Evolutionary conservation across 768 basidiomycete genomes (phyloP), one percentile per base, ranked within the genome.

Genomic region (Udeniomyces megalosporus): DNA sequence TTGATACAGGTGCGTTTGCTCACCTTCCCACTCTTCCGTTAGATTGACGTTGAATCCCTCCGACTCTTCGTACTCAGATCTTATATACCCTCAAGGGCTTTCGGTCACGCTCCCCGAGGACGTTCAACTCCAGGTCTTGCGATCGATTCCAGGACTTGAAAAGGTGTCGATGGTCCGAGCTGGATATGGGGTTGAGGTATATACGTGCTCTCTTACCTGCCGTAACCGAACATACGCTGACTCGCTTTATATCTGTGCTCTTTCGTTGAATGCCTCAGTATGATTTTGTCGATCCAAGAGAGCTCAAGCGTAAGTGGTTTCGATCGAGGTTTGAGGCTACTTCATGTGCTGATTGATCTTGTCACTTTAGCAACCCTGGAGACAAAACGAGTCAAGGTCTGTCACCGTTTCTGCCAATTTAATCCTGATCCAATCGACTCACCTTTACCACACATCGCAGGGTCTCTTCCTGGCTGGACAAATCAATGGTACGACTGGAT

Each of bases 401-500:
- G 65, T 58, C 1, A 0, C 17, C 20, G 51, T 17, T 45, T 24
- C 32, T 20, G n/a, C n/a, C n/a, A n/a, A n/a, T n/a, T n/a, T n/a
- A n/a, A n/a, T n/a, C 14, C 4, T 7, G 47, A 48, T 48, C 14
- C 14, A 26, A 48, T n/a, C 14, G 7, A 8, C 7, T 11, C 50
- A 52, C 58, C 6, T 24, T 26, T 32, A 8, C 47, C 26, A 5
- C 29, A 8, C 14, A 20, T 26, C 48, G 12, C 50, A 85, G 81
- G 88, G 88, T 1, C 78, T 92, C 2, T 92, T 85, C 73, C 80
- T 92, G 24, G 87, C 88, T 0, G 88, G 89, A 3, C 88, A 92
- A 72, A 92, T 92, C 68, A 92, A 91, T 67, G 85, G 85, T 78
- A 93, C 90, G 0, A 93, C 90, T 1, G 90, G 90, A 4, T 93